Evolutionary conservation across 2,329 filamentous ascomycete genomes (phyloP).

Genomic region (Colletotrichum ledebouriae): DNA sequence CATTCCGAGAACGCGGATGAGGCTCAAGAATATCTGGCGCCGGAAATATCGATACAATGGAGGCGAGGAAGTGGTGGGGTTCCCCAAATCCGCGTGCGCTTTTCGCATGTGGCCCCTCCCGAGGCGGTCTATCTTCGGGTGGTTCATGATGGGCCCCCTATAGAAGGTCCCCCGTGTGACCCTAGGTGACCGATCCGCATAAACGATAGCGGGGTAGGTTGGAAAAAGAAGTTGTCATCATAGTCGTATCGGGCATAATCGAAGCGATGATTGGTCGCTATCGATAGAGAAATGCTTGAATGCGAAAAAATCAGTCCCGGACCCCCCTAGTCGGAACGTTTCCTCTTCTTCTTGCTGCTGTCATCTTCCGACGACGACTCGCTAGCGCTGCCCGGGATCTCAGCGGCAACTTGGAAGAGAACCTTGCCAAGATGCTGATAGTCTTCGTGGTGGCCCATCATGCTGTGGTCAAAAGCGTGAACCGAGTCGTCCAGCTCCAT

Average conservation of each 20-base stretch:
- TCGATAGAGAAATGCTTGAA: conserved; percentile 35
- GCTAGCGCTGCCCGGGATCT: conserved; percentile 75
- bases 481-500: conserved; percentile 84
- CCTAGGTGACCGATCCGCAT: conserved; percentile 51
- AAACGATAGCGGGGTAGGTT: conserved; percentile 42
- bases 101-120: conserved; percentile 55
- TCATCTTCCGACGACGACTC: conserved; percentile 69
- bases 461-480: conserved; percentile 57
- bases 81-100: conserved; percentile 54
- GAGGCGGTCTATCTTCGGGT: conserved; percentile 47
- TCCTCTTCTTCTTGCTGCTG: conserved; percentile 78
- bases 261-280: conserved; percentile 41
- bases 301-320: conserved; percentile 36
- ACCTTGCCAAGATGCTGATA: conserved; percentile 79
- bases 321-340: conserved; percentile 73
- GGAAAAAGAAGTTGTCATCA: conserved; percentile 44
- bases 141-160: conserved; percentile 31
- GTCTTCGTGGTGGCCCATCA: conserved; percentile 66
- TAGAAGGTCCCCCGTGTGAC: conserved; percentile 37
- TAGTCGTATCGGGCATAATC: conserved; percentile 51
- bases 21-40: conserved; percentile 48
- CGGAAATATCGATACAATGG: conserved; percentile 60
- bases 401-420: conserved; percentile 84
- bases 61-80: conserved; percentile 55
- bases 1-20: conserved; percentile 45